Evolutionary conservation across 169 alveolate genomes (phyloP).

Genomic region (Besnoitia besnoiti): DNA sequence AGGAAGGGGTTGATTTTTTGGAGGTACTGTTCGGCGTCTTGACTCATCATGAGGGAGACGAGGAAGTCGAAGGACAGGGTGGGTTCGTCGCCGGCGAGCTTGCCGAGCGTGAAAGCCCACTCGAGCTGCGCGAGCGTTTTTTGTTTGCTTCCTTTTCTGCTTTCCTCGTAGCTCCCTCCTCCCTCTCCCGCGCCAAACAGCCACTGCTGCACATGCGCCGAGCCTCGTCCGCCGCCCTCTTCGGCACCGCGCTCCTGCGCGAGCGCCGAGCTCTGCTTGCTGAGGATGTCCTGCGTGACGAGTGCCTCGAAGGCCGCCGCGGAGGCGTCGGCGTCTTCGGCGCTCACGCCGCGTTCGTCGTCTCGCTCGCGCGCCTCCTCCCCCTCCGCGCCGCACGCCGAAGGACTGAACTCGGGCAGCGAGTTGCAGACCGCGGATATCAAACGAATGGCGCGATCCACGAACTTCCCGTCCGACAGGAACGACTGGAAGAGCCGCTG

Average conservation of each 20-base stretch:
- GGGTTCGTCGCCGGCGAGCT: slow-evolving; percentile 47
- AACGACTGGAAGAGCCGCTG: slow-evolving; percentile 50
- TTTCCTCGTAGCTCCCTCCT: not conserved
- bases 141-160: not conserved
- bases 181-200: too few species aligned
- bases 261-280: not conserved
- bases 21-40: slow-evolving; percentile 30
- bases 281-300: not conserved
- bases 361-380: slow-evolving; percentile 9
- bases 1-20: slow-evolving; percentile 60
- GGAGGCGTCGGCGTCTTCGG: not conserved
- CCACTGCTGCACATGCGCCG: not conserved
- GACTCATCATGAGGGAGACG: slow-evolving; percentile 61
- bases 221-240: not conserved
- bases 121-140: not conserved
- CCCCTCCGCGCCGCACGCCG: slow-evolving; percentile 7
- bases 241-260: not conserved
- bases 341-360: not conserved
- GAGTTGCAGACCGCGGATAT: not conserved
- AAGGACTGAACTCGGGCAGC: not conserved
- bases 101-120: slow-evolving; percentile 59
- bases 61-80: slow-evolving; percentile 59
- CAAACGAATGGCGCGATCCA: slow-evolving; percentile 46
- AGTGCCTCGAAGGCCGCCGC: not conserved
- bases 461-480: slow-evolving; percentile 35